Evolutionary conservation across 164 flowering plant genomes (phyloP).

Genomic region (grape (Vitis vinifera)): ASM3070453v1 NC_081817.1:23499501-23500000

Average conservation of each 20-base stretch:
- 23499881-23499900: neutral
- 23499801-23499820: neutral
- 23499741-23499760: too few species aligned
- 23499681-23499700: too few species aligned
- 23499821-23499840: neutral
- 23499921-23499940: too few species aligned
- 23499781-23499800: neutral
- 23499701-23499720: too few species aligned
- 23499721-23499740: too few species aligned
- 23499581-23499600: constrained; percentile 24
- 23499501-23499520: constrained; percentile 3
- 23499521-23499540: neutral
- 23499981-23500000: too few species aligned
- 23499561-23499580: constrained; percentile 19
- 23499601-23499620: constrained; percentile 8
- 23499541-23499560: neutral
- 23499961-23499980: too few species aligned
- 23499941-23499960: too few species aligned
- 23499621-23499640: constrained; percentile 28
- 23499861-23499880: neutral
- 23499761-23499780: too few species aligned
- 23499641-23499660: constrained; percentile 14
- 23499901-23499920: too few species aligned
- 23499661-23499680: constrained; percentile 19
- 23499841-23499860: neutral